Evolutionary conservation across 2,329 filamentous ascomycete genomes (phyloP), one percentile per base, ranked within the genome.

Genomic region (Aspergillus sp.): DNA sequence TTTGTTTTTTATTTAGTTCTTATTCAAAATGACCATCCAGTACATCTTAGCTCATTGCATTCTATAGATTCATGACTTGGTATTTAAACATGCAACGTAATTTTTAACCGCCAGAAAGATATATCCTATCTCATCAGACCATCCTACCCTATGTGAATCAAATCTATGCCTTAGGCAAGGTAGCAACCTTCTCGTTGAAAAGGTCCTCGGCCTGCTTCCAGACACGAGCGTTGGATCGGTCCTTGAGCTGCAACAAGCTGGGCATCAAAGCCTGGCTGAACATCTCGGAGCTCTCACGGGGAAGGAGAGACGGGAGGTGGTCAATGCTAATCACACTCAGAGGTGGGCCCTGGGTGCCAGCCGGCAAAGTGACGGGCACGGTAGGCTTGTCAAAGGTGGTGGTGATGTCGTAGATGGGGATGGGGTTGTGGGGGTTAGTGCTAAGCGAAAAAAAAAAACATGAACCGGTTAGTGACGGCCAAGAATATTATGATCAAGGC

Each of bases 371-470:
- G 26, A 93, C 86, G 1, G 83, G 78, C 0, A 95, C 83, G 1
- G 89, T 95, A n/a, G 90, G 91, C 62, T 87, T 82, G 62, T 83
- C 81, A 63, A 96, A 96, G 19, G 89, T 93, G 38, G 87, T 95
- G 67, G 88, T 87, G 62, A 86, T 81, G 53, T 77, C 76, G 74
- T 95, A 95, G 61, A 95, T 83, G 26, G 90, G 90, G 42, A 74
- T 67, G 19, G 69, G 71, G 58, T 73, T 74, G 60, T 72, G 59
- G 11, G 69, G 70, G 58, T 74, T 74, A 27, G 69, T 71, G 13
- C 69, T 71, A 35, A n/a, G 33, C 19, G 19, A 19, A 13, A 2
- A 32, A n/a, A n/a, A n/a, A n/a, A n/a, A n/a, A n/a, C n/a, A 37
- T 8, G 13, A 32, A n/a, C 28, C 11, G 26, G 30, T 33, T 31